phyloP scores from a whole-genome alignment of 1,284 basidiomycete species.

The Rhodotorula sp. region DNA sequence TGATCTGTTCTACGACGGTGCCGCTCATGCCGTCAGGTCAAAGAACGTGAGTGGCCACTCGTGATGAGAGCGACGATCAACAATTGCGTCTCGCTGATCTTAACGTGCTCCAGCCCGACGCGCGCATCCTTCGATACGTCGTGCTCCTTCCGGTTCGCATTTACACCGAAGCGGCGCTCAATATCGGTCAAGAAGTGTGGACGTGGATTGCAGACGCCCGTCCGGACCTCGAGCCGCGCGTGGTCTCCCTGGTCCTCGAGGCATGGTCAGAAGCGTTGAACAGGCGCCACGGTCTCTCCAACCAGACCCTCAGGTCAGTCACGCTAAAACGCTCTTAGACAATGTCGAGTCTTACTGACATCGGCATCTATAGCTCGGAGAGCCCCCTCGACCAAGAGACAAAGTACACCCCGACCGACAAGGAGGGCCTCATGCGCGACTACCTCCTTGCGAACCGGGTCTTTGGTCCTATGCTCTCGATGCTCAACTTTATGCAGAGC shows the following conservation, averaged over 20 bases:
- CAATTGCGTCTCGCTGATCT: neutral
- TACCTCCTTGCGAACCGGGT: slow-evolving; percentile 69
- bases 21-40: slow-evolving; percentile 64
- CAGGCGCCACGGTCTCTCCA: slow-evolving; percentile 77
- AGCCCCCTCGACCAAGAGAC: slow-evolving; percentile 86
- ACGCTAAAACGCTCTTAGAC: slow-evolving; percentile 10
- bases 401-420: slow-evolving; percentile 87
- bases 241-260: slow-evolving; percentile 81
- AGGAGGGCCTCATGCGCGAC: slow-evolving; percentile 73
- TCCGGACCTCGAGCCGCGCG: slow-evolving; percentile 66
- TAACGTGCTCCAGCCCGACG: slow-evolving; percentile 63
- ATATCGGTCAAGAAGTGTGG: slow-evolving; percentile 90
- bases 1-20: slow-evolving; percentile 81
- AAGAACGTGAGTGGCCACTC: slow-evolving; percentile 54
- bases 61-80: neutral
- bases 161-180: slow-evolving; percentile 80
- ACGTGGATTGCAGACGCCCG: slow-evolving; percentile 92
- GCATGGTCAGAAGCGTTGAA: slow-evolving; percentile 84
- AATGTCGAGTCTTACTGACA: neutral
- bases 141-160: slow-evolving; percentile 85
- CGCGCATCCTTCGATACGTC: slow-evolving; percentile 80
- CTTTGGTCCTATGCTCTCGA: slow-evolving; percentile 75
- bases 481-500: slow-evolving; percentile 87
- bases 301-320: slow-evolving; percentile 69
- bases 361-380: slow-evolving; percentile 58